A percentile compares a stretch with the other conserved stretches of the same genome.
Evolutionary conservation across 148 eudicot species (phyloP).

Genomic region (Silene latifolia): DNA sequence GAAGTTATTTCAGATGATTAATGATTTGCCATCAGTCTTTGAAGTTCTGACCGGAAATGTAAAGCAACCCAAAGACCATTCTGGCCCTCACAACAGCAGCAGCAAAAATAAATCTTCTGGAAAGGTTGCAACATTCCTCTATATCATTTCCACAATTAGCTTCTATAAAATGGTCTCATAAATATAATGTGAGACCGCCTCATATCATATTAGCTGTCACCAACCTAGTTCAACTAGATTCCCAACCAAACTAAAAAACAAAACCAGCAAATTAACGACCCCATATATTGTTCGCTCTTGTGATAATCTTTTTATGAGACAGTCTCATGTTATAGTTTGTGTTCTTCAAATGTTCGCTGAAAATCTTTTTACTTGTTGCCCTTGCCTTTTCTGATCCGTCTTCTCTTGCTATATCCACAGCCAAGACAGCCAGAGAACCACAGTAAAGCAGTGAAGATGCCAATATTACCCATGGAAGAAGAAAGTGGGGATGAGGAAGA

Average conservation of each 20-base stretch:
- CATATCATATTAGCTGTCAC: neutral
- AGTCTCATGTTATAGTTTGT: neutral
- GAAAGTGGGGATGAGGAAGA: conserved; percentile 61
- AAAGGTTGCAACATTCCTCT: conserved; percentile 37
- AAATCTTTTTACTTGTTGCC: neutral
- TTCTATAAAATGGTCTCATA: neutral
- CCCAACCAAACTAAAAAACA: neutral
- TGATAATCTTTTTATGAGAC: neutral
- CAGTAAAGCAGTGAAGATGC: conserved; percentile 41
- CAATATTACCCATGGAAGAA: conserved; percentile 45
- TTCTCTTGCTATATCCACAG: conserved; percentile 22
- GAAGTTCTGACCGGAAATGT: conserved; percentile 55
- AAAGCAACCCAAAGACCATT: conserved; percentile 47
- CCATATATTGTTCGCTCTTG: neutral
- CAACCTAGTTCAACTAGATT: neutral
- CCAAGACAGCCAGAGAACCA: conserved; percentile 47
- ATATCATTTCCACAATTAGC: neutral
- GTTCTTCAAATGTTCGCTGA: neutral
- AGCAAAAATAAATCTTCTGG: conserved; percentile 55
- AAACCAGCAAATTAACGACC: neutral
- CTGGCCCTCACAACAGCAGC: conserved; percentile 51
- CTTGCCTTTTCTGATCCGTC: neutral
- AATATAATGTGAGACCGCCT: neutral
- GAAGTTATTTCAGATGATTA: conserved; percentile 81
- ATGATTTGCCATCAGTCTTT: conserved; percentile 69